Conservation (phyloP, 768 basidiomycete species). For the Chalciporus chontae region DNA sequence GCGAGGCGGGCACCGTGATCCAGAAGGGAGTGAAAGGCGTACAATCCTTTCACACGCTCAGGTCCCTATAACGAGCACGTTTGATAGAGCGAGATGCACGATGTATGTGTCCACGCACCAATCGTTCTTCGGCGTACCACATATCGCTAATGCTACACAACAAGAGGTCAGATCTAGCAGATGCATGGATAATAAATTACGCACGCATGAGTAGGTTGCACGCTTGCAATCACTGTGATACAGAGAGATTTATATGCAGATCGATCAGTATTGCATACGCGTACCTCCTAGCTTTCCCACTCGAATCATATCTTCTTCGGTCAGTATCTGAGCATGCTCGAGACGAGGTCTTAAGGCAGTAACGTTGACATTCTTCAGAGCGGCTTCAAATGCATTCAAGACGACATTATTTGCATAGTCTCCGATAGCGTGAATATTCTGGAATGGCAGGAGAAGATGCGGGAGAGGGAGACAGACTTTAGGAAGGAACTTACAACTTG, state of each 20-base stretch:
- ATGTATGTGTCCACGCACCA: constrained; percentile 44
- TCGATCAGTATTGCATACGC: not conserved
- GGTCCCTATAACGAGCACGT: constrained; percentile 51
- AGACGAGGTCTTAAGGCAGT: constrained; percentile 70
- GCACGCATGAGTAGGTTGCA: constrained; percentile 88
- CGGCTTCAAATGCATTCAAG: constrained; percentile 76
- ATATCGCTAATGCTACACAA: constrained; percentile 69
- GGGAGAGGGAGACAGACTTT: not conserved
- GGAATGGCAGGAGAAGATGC: not conserved
- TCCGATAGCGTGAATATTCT: constrained; percentile 88
- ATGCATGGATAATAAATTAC: constrained; percentile 26
- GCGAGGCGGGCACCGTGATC: constrained; percentile 66
- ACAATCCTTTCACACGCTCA: constrained; percentile 79
- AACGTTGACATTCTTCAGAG: constrained; percentile 57
- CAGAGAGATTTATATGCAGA: not conserved
- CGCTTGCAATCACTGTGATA: constrained; percentile 74
- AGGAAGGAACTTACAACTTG: constrained; percentile 65
- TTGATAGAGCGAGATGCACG: not conserved
- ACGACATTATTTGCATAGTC: constrained; percentile 86
- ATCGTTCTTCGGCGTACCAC: constrained; percentile 82
- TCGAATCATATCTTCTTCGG: constrained; percentile 67
- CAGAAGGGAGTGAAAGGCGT: constrained; percentile 78
- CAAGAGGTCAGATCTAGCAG: not conserved
- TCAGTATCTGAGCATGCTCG: constrained; percentile 90
- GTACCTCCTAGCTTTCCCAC: constrained; percentile 77